Base-by-base conservation (phyloP, 306 rosid genomes). In the Prinsepia uniflora region DNA sequence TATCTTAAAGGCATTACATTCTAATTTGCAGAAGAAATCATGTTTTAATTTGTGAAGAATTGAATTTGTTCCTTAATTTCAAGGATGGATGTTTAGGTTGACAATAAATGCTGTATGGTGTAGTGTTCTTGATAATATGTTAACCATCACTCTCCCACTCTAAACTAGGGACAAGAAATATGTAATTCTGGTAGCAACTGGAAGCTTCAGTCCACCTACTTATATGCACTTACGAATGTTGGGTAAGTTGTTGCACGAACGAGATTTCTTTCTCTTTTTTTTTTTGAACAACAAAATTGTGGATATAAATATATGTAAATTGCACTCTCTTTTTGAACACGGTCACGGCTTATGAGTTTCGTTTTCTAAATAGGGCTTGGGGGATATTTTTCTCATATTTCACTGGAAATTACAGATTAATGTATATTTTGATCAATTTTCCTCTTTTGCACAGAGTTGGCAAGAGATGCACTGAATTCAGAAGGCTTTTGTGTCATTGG, bases 121-220 rank as follows among this genome's bases (percentile, higher is more conserved):
- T 22, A 56, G 22, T 22, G 0, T 56, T 22, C 14, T 56, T 56
- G 10, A n/a, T 22, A 52, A 43, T 17, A 13, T 11, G 43, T 19
- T 19, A 47, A 55, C 39, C 14, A 10, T 24, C 43, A 56, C n/a
- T 12, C 22, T 78, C 20, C 78, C 50, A 72, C 24, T 44, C 1
- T 60, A 41, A 52, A 69, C 48, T 59, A 92, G 92, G 59, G 82
- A 73, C 75, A 86, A 82, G 83, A 81, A 72, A 78, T 78, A 81
- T 75, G 92, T 84, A 39, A 81, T 87, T 73, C 87, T 93, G 56
- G 87, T 90, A 14, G 87, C 91, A 50, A 84, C 90, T 36, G 94
- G 94, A 83, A 93, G 98, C 81, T 93, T 93, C 87, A 93, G 90
- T 77, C 97, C 98, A 54, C 94, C 98, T 22, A 93, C 98, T 34